These are phyloP conservation scores for Aspergillus biplanus DNA, from an alignment of 495 filamentous ascomycete genomes.

Conservation along the genomic window DNA sequence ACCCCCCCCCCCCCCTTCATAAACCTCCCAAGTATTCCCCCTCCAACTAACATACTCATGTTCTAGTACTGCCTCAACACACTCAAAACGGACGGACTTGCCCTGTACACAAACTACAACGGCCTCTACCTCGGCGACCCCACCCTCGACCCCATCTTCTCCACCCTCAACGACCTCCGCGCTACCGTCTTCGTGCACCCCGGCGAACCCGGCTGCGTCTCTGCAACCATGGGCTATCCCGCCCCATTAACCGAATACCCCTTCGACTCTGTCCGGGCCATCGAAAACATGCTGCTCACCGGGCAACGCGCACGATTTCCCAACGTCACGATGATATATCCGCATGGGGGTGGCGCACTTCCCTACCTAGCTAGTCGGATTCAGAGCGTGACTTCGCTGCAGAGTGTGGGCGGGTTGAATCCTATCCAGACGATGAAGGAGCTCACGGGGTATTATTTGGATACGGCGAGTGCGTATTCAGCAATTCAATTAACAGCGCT, in stretches of 20 bases:
- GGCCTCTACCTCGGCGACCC: slow-evolving; percentile 54
- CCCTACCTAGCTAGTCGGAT: slow-evolving; percentile 41
- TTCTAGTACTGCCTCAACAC: slow-evolving; percentile 30
- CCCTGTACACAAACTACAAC: slow-evolving; percentile 49
- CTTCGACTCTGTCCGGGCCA: slow-evolving; percentile 55
- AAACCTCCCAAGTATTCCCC: too few relatives aligned
- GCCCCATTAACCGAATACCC: slow-evolving; percentile 61
- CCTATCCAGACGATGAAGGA: slow-evolving; percentile 19
- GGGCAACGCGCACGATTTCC: slow-evolving; percentile 48
- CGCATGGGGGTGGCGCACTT: slow-evolving; percentile 53
- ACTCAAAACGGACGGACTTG: slow-evolving; percentile 47
- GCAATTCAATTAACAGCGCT: slow-evolving; percentile 23
- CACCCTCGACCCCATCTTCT: slow-evolving; percentile 46
- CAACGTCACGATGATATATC: slow-evolving; percentile 50
- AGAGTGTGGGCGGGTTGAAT: slow-evolving; percentile 11
- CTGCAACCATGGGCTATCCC: slow-evolving; percentile 39
- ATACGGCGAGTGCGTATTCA: slow-evolving; percentile 23
- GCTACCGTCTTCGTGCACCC: slow-evolving; percentile 58
- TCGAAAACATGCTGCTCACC: slow-evolving; percentile 52
- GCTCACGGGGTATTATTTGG: slow-evolving; percentile 30
- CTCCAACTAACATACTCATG: not conserved
- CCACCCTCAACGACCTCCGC: slow-evolving; percentile 31
- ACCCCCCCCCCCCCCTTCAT: slow-evolving; percentile 27
- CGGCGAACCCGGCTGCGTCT: slow-evolving; percentile 38
- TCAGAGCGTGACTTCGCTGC: slow-evolving; percentile 23